Conservation (phyloP, 352 stramenopile species). For the Globisporangium polare region DNA sequence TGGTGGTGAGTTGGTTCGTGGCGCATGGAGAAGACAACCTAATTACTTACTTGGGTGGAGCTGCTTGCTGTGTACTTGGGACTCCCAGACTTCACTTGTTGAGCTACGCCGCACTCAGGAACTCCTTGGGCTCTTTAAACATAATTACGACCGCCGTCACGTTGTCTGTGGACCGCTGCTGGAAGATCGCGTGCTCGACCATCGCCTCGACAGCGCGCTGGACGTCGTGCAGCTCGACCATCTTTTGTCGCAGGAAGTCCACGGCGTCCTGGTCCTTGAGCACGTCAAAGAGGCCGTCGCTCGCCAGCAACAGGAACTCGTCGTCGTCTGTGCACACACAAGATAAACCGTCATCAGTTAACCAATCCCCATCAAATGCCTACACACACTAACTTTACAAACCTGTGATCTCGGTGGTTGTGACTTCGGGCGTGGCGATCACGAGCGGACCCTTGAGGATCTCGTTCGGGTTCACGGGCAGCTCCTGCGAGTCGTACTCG, state of each 20-base stretch:
- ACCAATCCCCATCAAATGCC: background rate
- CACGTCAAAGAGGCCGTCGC: constrained; percentile 81
- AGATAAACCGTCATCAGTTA: background rate
- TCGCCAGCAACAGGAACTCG: constrained; percentile 78
- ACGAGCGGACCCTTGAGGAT: constrained; percentile 82
- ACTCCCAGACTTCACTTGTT: background rate
- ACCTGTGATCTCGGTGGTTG: constrained; percentile 63
- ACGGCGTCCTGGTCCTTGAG: constrained; percentile 82
- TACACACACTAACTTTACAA: background rate
- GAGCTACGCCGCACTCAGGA: constrained; percentile 11
- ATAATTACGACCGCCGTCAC: constrained; percentile 82
- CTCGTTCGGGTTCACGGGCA: constrained; percentile 80
- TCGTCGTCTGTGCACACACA: constrained; percentile 38
- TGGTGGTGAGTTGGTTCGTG: background rate
- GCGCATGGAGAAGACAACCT: background rate
- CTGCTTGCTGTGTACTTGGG: too few species aligned
- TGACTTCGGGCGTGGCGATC: constrained; percentile 77
- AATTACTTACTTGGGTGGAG: constrained; percentile 8
- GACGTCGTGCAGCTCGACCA: constrained; percentile 63
- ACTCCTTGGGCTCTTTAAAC: constrained; percentile 68
- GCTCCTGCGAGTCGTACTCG: constrained; percentile 73
- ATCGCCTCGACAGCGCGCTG: constrained; percentile 76
- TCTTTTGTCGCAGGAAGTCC: constrained; percentile 70
- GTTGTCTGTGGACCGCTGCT: constrained; percentile 84
- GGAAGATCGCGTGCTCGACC: constrained; percentile 77